Base-by-base conservation (phyloP, 1,139 yeast genomes). In the Taphrina wiesneri region DNA sequence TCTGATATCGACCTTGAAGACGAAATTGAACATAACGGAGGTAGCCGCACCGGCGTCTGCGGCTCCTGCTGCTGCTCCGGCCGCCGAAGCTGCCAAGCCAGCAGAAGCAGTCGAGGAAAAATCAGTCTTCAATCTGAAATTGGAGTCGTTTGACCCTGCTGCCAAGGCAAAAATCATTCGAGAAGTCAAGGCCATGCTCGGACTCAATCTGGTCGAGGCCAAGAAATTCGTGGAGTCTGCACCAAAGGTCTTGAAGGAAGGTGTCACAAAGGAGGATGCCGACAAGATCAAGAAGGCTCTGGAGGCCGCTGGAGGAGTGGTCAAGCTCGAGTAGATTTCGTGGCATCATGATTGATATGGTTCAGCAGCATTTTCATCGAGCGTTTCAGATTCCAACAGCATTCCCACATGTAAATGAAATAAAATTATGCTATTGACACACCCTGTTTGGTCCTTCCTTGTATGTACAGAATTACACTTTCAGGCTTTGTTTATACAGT, bases 191-290 rank as follows among this genome's bases (percentile, higher is more conserved):
- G 84, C 88, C 70, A 82, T 93, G 77, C 83, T 93, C 75, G 97
- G 97, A 9, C 83, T 93, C 75, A 90, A 97, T 19, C 83, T 93
- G 73, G 99, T 93, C 69, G 99, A 93, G 77, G 90, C 97, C 70
- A 95, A 93, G 86, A 93, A 93, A 81, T 90, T 93, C 72, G 99
- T 95, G 68, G 99, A 93, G 81, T 81, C 92, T 74, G 98, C 99
- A 70, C 99, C 99, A 73, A 93, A 93, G 83, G 82, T 89, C 59
- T 83, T 88, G 78, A 89, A 89, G 80, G 96, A 88, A 74, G 87
- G 87, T 72, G 90, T 88, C 68, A 85, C 91, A 69, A 88, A 89
- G 82, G 96, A 88, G 76, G 96, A 88, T 74, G 95, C 95, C 70
- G 96, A 89, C 74, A 88, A 89, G 84, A 89, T 93, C 77, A 93